These are phyloP conservation scores for Cadophora gregata DNA, from an alignment of 2,329 filamentous ascomycete species.

Conservation along the genomic window DNA sequence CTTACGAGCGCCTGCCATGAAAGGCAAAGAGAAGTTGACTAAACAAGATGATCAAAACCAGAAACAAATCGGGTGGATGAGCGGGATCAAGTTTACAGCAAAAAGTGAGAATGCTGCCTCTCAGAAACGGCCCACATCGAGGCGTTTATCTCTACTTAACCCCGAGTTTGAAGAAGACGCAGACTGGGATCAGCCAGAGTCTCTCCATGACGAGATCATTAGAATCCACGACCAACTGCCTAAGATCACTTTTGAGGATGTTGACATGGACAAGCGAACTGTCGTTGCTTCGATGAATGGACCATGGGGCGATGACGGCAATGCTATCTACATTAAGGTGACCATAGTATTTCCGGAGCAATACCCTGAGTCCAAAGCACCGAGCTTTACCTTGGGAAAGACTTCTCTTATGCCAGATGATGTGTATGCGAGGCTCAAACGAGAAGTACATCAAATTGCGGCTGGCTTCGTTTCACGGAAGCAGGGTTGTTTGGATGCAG, in stretches of 20 bases:
- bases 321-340: constrained; percentile 66
- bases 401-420: constrained; percentile 66
- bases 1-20: constrained; percentile 42
- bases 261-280: constrained; percentile 66
- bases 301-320: constrained; percentile 64
- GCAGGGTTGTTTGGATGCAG: constrained; percentile 66
- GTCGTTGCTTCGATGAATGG: constrained; percentile 67
- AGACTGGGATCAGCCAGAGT: constrained; percentile 64
- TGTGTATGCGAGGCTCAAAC: constrained; percentile 58
- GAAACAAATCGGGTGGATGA: constrained; percentile 72
- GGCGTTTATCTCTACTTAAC: constrained; percentile 41
- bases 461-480: constrained; percentile 60
- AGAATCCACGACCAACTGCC: constrained; percentile 66
- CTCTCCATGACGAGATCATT: constrained; percentile 68
- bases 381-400: constrained; percentile 65
- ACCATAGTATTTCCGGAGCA: constrained; percentile 63
- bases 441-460: constrained; percentile 62
- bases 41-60: constrained; percentile 51
- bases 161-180: constrained; percentile 44
- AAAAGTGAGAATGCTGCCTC: constrained; percentile 31
- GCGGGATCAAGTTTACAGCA: constrained; percentile 66
- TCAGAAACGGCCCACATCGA: constrained; percentile 36
- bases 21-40: constrained; percentile 38
- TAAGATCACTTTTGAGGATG: constrained; percentile 68
- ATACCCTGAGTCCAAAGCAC: constrained; percentile 63